Conservation (phyloP, 306 rosid genomes). For the Vachellia pachyceras region DNA sequence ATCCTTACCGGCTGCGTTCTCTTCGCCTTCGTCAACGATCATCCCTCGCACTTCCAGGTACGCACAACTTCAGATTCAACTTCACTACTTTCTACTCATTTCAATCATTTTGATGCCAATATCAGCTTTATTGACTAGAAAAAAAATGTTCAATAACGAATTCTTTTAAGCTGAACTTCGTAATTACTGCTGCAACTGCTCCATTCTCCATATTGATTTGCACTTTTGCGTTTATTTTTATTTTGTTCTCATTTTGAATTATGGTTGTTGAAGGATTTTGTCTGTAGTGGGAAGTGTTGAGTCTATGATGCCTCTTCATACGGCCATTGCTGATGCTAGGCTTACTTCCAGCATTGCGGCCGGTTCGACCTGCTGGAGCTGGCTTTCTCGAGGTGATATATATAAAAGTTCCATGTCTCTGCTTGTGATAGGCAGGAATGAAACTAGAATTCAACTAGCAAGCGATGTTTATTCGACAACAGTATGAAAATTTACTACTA, state of each 20-base stretch:
- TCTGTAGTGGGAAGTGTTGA: constrained; percentile 69
- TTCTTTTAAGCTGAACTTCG: background rate
- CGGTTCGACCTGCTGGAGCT: constrained; percentile 79
- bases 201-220: background rate
- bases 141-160: background rate
- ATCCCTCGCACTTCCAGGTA: constrained; percentile 64
- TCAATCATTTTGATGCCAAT: background rate
- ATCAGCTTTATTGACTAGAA: background rate
- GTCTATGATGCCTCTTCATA: constrained; percentile 89
- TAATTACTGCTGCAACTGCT: background rate
- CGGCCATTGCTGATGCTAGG: constrained; percentile 82
- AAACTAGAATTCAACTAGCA: background rate
- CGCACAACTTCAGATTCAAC: background rate
- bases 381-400: constrained; percentile 77
- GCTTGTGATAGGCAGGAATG: background rate
- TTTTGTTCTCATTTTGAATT: background rate
- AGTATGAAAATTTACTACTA: background rate
- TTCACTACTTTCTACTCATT: background rate
- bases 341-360: constrained; percentile 79
- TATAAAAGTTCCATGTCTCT: background rate
- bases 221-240: background rate
- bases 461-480: background rate
- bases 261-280: constrained; percentile 50
- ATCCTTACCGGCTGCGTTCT: constrained; percentile 37
- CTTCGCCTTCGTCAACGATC: constrained; percentile 50